Percentiles rank a stretch among this genome's conserved stretches.
These are phyloP conservation scores for Bacterosira constricta DNA, from an alignment of 108 stramenopile genomes.

Conservation along the genomic window DNA sequence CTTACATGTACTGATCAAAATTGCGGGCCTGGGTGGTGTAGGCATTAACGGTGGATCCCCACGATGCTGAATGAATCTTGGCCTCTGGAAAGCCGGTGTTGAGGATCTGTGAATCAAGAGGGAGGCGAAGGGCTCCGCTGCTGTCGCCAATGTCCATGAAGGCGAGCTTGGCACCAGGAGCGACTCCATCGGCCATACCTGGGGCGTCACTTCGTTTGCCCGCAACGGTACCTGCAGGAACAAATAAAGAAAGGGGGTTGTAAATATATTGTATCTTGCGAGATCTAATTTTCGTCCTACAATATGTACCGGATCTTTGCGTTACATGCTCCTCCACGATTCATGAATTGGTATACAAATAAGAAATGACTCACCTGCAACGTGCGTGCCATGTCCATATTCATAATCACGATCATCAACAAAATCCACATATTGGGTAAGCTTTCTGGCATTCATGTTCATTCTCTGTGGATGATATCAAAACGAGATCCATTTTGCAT, in stretches of 20 bases:
- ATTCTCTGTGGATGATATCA: too few relatives aligned
- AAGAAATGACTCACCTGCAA: too few relatives aligned
- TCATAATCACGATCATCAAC: conserved; percentile 28
- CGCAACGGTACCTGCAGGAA: conserved; percentile 29
- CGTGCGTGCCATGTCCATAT: conserved; percentile 51
- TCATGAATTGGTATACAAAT: too few relatives aligned
- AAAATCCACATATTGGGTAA: conserved; percentile 37
- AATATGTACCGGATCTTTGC: too few relatives aligned
- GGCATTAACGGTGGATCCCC: conserved; percentile 38
- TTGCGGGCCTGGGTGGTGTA: conserved; percentile 39
- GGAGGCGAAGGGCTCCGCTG: conserved; percentile 17
- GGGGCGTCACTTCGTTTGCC: conserved; percentile 22
- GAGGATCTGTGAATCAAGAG: conserved; percentile 23
- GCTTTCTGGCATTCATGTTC: conserved; percentile 24
- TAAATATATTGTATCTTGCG: too few relatives aligned
- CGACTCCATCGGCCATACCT: conserved; percentile 32
- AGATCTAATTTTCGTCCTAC: too few relatives aligned
- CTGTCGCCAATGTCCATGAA: conserved; percentile 39
- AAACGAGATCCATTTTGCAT: background rate
- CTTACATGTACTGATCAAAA: conserved; percentile 50
- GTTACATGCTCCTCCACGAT: too few relatives aligned
- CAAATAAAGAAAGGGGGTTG: too few relatives aligned
- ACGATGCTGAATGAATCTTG: conserved; percentile 51
- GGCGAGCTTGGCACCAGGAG: conserved; percentile 37
- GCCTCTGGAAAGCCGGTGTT: conserved; percentile 19